Base-by-base conservation (phyloP, 176 grass and related monocot genomes). In the Dactylis glomerata region DNA sequence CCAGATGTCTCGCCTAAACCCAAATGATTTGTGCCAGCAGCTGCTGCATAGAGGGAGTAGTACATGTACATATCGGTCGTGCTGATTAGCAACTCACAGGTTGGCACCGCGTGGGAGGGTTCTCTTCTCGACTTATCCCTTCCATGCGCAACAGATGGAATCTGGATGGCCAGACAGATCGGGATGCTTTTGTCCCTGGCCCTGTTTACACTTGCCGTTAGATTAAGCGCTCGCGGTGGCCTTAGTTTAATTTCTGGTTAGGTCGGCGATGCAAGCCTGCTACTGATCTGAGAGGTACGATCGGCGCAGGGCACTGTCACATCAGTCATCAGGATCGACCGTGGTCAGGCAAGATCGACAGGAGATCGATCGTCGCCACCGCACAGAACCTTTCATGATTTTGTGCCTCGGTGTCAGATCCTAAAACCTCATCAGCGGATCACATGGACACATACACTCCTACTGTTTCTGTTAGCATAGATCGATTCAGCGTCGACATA, bases 91-190 rank as follows among this genome's bases (percentile, higher is more conserved):
- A 51, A 63, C 27, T 83, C 54, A 73, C 70, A 81, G 77, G 77
- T 22, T 81, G 87, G 38, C 87, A 24, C 26, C 68, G 40, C 68
- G 59, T 81, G 75, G 81, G 27, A 65, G 12, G 24, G 73, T 1
- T 8, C 81, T 10, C 64, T 2, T 12, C 15, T 52, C 17, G 20
- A 20, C 50, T 52, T 52, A 52, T 52, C 54, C 10, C 31, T 6
- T 20, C 8, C 0, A 6, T 3, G 40, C 54, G 9, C 57, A 67
- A 26, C 77, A 76, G 70, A 82, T 22, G 78, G 78, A 86, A 77
- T 89, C 77, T 89, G 80, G 86, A 76, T 50, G 57, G 73, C n/a
- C 28, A 51, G n/a, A 6, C 57, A 75, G 82, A 89, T 81, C 59
- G 82, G 22, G 77, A 50, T 40, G 82, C 22, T 27, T 68, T 46